Conservation (phyloP, 2,329 filamentous ascomycete species). For the Botrytis medusae region DNA sequence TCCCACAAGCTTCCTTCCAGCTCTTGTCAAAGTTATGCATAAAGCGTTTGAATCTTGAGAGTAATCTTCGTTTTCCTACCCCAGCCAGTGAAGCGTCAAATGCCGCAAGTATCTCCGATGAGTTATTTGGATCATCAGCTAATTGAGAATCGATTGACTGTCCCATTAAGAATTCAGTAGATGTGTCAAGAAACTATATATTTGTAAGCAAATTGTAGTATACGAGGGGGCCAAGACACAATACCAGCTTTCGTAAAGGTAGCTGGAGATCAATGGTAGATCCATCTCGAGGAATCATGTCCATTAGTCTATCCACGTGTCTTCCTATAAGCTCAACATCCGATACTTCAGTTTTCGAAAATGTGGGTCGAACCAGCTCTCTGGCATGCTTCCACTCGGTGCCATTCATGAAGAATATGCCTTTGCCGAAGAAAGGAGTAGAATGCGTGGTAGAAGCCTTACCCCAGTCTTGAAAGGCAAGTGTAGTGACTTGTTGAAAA, state of each 20-base stretch:
- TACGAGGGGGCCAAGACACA: background rate
- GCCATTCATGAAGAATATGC: constrained; percentile 16
- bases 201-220: background rate
- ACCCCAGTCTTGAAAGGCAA: constrained; percentile 4
- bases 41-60: background rate
- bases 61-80: constrained; percentile 10
- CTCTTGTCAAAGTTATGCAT: constrained; percentile 7
- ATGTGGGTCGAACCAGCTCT: constrained; percentile 10
- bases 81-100: background rate
- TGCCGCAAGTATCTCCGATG: constrained; percentile 1
- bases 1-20: constrained; percentile 16
- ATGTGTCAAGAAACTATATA: constrained; percentile 10
- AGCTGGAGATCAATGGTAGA: constrained; percentile 19
- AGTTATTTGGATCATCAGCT: background rate
- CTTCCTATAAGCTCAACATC: constrained; percentile 15
- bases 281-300: constrained; percentile 15
- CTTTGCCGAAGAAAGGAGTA: constrained; percentile 11
- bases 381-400: constrained; percentile 14
- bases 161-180: constrained; percentile 17
- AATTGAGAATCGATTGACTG: constrained; percentile 10
- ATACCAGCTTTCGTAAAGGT: constrained; percentile 6
- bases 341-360: constrained; percentile 10
- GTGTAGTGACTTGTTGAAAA: constrained; percentile 10
- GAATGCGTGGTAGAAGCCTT: constrained; percentile 10
- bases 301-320: constrained; percentile 8